These are phyloP conservation scores for Erigeron canadensis DNA, from an alignment of 129 eudicot species.

Conservation along the genomic window DNA sequence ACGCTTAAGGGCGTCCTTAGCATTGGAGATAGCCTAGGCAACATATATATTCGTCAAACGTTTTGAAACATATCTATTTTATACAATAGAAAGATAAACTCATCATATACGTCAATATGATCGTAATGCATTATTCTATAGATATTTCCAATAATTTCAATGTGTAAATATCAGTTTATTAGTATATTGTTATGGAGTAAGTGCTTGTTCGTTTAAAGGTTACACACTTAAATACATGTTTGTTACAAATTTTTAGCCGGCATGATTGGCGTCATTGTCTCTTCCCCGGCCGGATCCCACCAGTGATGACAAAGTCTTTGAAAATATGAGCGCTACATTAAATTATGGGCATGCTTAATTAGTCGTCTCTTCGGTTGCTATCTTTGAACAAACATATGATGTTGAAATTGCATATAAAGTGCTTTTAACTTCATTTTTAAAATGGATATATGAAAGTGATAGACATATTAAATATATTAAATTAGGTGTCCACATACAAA, in stretches of 20 bases:
- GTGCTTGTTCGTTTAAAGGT: too few relatives aligned
- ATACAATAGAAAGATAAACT: too few relatives aligned
- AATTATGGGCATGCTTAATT: slow-evolving; percentile 9
- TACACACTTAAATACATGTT: too few relatives aligned
- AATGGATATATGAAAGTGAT: slow-evolving; percentile 32
- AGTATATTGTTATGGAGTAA: too few relatives aligned
- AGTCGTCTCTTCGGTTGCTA: slow-evolving; percentile 13
- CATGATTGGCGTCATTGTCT: slow-evolving; percentile 22
- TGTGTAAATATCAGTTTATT: too few relatives aligned
- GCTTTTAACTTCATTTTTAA: slow-evolving; percentile 18
- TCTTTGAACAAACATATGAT: slow-evolving; percentile 29
- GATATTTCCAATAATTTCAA: not conserved
- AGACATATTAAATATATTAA: not conserved
- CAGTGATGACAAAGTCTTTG: not conserved
- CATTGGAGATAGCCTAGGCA: too few relatives aligned
- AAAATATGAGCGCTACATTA: not conserved
- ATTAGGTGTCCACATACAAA: not conserved
- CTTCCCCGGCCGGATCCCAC: slow-evolving; percentile 2
- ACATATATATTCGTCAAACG: too few relatives aligned
- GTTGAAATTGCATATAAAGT: slow-evolving; percentile 11
- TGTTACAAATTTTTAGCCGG: not conserved
- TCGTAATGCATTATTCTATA: too few relatives aligned
- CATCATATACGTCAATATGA: too few relatives aligned
- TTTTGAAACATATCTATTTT: too few relatives aligned
- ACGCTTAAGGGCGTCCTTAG: too few relatives aligned